These are phyloP conservation scores for Clarireedia sp. DNA, from an alignment of 2,329 filamentous ascomycete species.

Conservation along the genomic window DNA sequence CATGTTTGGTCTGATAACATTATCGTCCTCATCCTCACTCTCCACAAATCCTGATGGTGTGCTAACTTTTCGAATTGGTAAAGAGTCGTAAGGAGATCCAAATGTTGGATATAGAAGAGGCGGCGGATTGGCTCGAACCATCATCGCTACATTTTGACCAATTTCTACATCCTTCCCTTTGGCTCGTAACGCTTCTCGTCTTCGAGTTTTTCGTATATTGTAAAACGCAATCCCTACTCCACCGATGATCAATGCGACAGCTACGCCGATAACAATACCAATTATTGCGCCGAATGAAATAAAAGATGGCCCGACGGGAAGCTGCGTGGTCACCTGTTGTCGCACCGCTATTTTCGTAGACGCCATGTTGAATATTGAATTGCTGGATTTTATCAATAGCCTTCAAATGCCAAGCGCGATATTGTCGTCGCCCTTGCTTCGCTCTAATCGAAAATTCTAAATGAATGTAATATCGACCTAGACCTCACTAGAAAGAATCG, in stretches of 20 bases:
- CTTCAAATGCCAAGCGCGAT: not conserved
- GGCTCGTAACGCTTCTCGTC: not conserved
- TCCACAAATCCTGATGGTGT: not conserved
- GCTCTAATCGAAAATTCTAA: not conserved
- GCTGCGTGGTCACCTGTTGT: not conserved
- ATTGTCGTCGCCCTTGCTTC: not conserved
- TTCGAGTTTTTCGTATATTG: not conserved
- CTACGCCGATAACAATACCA: constrained; percentile 1
- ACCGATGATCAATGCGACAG: not conserved
- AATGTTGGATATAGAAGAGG: not conserved
- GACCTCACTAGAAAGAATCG: not conserved
- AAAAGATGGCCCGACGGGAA: not conserved
- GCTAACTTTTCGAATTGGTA: not conserved
- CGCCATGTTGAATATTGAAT: not conserved
- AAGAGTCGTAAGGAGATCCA: not conserved
- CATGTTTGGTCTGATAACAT: constrained; percentile 1
- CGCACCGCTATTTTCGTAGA: not conserved
- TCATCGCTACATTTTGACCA: not conserved
- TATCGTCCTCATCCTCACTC: constrained; percentile 6
- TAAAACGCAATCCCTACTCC: not conserved
- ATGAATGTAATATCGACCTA: not conserved
- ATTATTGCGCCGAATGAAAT: not conserved
- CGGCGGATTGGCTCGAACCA: not conserved
- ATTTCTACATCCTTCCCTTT: not conserved
- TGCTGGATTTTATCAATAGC: not conserved